Base-by-base conservation (phyloP, 352 stramenopile species). In the Pythium vanterpoolii region DNA sequence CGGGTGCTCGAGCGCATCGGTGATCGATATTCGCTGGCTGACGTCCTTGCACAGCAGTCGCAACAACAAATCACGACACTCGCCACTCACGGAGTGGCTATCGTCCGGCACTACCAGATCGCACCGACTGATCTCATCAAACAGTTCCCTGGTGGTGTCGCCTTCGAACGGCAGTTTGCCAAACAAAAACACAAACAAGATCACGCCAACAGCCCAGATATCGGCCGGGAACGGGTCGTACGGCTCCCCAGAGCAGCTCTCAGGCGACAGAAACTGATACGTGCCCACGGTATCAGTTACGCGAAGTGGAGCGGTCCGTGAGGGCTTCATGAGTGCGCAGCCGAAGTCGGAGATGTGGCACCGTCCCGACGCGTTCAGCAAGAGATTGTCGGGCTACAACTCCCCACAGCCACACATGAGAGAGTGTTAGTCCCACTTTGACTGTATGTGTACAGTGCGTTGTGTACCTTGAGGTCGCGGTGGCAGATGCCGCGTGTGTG, bases 311-410 rank as follows among this genome's bases (percentile, higher is more conserved):
- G 39, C 21, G 5, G 56, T 39, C 7, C 19, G 36, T 11, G 24
- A 21, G 26, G 24, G n/a, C 14, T 21, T 42, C 52, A 56, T 48
- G 58, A 86, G 77, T 13, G 89, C 88, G 56, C 88, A 96, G 16
- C 87, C 87, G 69, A 97, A 96, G 60, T 97, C 89, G 3, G 81
- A 82, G 40, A 97, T 69, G 24, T 93, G 88, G 44, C 90, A 95
- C 11, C 84, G 89, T 16, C 75, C 76, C 4, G 71, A 67, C n/a
- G 66, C 77, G 40, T 90, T 96, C 21, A 97, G 55, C 13, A 97
- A 70, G 13, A 97, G 71, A 52, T 97, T 97, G 45, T 95, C 87
- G 1, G 89, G 88, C 77, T 93, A 61, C 24, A 16, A 57, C 40
- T 48, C 50, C 31, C 33, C 42, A 43, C 31, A 34, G 42, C n/a